phyloP scores from a whole-genome alignment of 768 basidiomycete species.

The Xerocomellus dryophilus region DNA sequence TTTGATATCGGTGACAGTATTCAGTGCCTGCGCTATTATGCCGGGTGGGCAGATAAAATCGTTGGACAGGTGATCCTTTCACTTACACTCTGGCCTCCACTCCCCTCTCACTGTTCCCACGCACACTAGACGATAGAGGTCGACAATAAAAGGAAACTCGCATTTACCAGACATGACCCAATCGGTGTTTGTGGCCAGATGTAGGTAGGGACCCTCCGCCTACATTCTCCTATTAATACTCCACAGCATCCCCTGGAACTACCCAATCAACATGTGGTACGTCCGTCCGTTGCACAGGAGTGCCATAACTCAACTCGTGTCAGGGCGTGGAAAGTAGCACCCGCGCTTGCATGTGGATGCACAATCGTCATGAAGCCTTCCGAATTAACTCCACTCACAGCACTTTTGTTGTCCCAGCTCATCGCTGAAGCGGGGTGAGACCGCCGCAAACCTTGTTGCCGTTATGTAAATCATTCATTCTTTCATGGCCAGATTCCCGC shows the following conservation, averaged over 20 bases:
- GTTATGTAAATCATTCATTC: conserved; percentile 16
- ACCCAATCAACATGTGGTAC: conserved; percentile 83
- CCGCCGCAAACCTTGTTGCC: conserved; percentile 1
- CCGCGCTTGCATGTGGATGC: conserved; percentile 87
- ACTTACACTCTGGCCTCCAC: conserved; percentile 1
- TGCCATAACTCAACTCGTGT: background rate
- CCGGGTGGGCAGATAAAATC: conserved; percentile 96
- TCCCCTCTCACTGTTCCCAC: conserved; percentile 2
- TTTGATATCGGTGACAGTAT: conserved; percentile 78
- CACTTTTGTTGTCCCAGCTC: conserved; percentile 78
- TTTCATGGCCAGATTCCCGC: conserved; percentile 63
- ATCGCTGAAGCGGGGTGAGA: conserved; percentile 78
- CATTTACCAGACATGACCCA: conserved; percentile 85
- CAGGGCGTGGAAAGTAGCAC: conserved; percentile 90
- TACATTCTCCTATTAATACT: conserved; percentile 8
- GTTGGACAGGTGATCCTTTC: conserved; percentile 63
- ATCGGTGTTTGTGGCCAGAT: conserved; percentile 96
- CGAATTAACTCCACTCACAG: conserved; percentile 81
- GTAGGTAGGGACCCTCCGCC: conserved; percentile 38
- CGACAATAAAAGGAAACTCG: conserved; percentile 75
- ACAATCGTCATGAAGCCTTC: conserved; percentile 96
- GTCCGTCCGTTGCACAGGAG: conserved; percentile 3
- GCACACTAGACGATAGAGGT: conserved; percentile 65
- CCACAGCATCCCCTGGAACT: conserved; percentile 87
- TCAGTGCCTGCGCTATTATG: conserved; percentile 84